Evolutionary conservation across 176 grass and related monocot species (phyloP).

Genomic region (Bromus sterilis): DNA sequence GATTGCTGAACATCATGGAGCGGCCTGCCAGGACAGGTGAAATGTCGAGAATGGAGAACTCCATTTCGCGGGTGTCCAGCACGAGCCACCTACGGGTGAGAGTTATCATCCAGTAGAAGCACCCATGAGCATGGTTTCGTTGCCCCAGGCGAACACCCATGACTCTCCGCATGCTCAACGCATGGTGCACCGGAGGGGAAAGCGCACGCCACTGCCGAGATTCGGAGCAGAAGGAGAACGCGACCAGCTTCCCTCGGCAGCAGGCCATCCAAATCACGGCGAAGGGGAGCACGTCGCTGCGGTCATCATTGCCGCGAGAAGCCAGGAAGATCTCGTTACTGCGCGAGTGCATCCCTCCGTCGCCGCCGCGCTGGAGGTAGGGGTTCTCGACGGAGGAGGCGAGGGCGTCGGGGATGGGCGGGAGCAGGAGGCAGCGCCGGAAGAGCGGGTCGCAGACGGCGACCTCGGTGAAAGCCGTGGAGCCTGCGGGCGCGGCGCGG

Average conservation of each 20-base stretch:
- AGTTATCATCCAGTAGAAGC: slow-evolving; percentile 46
- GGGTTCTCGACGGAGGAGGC: slow-evolving; percentile 22
- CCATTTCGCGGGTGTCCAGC: slow-evolving; percentile 25
- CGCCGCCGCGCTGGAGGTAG: slow-evolving; percentile 28
- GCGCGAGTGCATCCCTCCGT: slow-evolving; percentile 17
- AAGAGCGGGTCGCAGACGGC: slow-evolving; percentile 30
- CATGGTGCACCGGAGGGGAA: slow-evolving; percentile 26
- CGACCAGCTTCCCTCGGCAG: slow-evolving; percentile 38
- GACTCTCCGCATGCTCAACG: slow-evolving; percentile 35
- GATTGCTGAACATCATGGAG: slow-evolving; percentile 39
- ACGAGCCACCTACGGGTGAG: slow-evolving; percentile 38
- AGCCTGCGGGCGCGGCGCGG: background rate
- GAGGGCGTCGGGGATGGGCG: slow-evolving; percentile 32
- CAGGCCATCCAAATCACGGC: slow-evolving; percentile 40
- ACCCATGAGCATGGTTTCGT: slow-evolving; percentile 29
- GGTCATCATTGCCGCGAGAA: background rate
- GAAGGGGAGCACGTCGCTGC: background rate
- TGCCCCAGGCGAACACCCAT: slow-evolving; percentile 31
- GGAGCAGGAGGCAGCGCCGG: slow-evolving; percentile 22
- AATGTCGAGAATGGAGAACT: slow-evolving; percentile 32
- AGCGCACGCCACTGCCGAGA: slow-evolving; percentile 2
- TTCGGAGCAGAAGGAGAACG: slow-evolving; percentile 18
- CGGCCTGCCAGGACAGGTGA: slow-evolving; percentile 24
- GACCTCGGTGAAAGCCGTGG: slow-evolving; percentile 23
- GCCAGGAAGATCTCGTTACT: slow-evolving; percentile 40